Percentiles rank a stretch among this genome's conserved stretches.
phyloP scores from a whole-genome alignment of 1,284 basidiomycete species.

The Bondarzewia mesenterica region DNA sequence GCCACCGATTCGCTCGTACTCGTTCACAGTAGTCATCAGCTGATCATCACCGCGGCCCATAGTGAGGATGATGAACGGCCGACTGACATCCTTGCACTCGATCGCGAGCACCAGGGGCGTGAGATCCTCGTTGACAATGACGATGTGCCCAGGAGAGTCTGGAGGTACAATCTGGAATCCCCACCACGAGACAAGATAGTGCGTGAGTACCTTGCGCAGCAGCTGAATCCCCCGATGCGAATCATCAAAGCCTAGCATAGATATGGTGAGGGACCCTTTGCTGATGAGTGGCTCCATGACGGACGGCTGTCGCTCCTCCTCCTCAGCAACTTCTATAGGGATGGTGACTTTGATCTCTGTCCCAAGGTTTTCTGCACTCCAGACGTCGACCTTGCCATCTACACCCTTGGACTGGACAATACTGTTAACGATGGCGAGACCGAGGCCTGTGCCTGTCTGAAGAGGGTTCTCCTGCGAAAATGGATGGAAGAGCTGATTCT shows the following conservation, averaged over 20 bases:
- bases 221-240: slow-evolving; percentile 65
- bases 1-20: slow-evolving; percentile 77
- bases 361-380: slow-evolving; percentile 84
- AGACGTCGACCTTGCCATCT: slow-evolving; percentile 82
- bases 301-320: slow-evolving; percentile 26
- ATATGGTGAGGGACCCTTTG: slow-evolving; percentile 42
- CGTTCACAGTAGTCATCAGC: slow-evolving; percentile 54
- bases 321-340: slow-evolving; percentile 58
- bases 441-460: slow-evolving; percentile 90
- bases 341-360: slow-evolving; percentile 91
- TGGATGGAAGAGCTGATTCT: slow-evolving; percentile 95
- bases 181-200: slow-evolving; percentile 75
- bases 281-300: slow-evolving; percentile 41
- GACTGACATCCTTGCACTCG: slow-evolving; percentile 44
- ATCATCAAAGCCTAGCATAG: slow-evolving; percentile 69
- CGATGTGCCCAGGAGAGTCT: slow-evolving; percentile 53
- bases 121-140: slow-evolving; percentile 80
- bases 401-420: slow-evolving; percentile 84
- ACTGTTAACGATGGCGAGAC: slow-evolving; percentile 95
- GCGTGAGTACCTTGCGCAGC: slow-evolving; percentile 52
- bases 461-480: slow-evolving; percentile 92
- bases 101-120: slow-evolving; percentile 50
- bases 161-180: slow-evolving; percentile 51
- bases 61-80: slow-evolving; percentile 71
- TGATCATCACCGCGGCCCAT: slow-evolving; percentile 59